Evolutionary conservation across 108 stramenopile species (phyloP).

Genomic region (Tribonema minus): DNA sequence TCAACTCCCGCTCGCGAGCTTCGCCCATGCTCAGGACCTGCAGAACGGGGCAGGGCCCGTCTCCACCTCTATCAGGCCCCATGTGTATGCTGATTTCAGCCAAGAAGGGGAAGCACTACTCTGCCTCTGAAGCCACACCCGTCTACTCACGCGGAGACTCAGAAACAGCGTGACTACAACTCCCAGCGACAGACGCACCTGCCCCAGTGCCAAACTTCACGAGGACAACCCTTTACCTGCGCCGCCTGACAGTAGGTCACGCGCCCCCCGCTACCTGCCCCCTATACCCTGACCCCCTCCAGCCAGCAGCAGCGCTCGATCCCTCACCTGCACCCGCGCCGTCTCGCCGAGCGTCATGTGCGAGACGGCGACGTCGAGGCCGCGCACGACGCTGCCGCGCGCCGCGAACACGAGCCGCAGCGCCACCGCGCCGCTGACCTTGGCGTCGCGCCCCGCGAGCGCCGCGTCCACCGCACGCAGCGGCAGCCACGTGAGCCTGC

Average conservation of each 20-base stretch:
- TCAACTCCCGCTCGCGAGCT: too few species aligned
- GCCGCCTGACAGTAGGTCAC: too few species aligned
- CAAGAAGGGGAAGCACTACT: too few species aligned
- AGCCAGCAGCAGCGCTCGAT: background rate
- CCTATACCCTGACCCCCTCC: too few species aligned
- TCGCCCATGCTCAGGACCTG: too few species aligned
- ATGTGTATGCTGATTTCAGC: too few species aligned
- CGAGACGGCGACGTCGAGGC: constrained; percentile 27
- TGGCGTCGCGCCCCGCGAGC: background rate
- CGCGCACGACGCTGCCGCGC: constrained; percentile 19
- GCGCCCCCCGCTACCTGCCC: too few species aligned
- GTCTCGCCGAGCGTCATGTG: constrained; percentile 40
- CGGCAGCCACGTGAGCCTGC: background rate
- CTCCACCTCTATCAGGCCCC: too few species aligned
- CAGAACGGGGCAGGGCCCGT: too few species aligned
- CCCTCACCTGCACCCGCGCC: constrained; percentile 15
- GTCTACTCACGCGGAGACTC: too few species aligned
- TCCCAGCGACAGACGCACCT: background rate
- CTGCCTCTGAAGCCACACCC: too few species aligned
- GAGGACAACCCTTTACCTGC: too few species aligned
- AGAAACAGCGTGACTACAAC: background rate
- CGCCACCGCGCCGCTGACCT: constrained; percentile 15
- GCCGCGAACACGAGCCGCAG: constrained; percentile 19
- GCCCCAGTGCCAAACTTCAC: background rate
- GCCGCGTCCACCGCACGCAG: background rate